Percentiles rank a stretch among this genome's conserved stretches.
phyloP scores from a whole-genome alignment of 768 basidiomycete species.

The Pleurotus djamor region DNA sequence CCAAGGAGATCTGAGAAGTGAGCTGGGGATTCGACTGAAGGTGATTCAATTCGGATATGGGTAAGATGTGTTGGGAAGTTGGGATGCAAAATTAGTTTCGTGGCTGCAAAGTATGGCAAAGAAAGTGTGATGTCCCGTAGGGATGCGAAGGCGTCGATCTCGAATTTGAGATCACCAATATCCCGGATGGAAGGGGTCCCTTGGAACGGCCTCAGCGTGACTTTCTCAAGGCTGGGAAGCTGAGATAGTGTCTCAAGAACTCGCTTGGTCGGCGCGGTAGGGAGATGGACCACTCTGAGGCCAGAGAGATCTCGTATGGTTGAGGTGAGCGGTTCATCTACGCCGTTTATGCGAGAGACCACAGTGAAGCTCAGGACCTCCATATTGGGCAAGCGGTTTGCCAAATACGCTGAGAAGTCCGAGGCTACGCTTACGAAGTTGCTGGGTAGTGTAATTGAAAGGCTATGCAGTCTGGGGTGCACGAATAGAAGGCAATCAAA shows the following conservation, averaged over 20 bases:
- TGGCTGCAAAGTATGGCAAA: conserved; percentile 36
- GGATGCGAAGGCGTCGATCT: conserved; percentile 50
- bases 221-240: conserved; percentile 34
- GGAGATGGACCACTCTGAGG: conserved; percentile 42
- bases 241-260: conserved; percentile 45
- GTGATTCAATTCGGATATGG: conserved; percentile 47
- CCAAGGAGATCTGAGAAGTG: conserved; percentile 40
- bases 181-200: conserved; percentile 36
- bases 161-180: conserved; percentile 44
- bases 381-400: conserved; percentile 49
- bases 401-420: conserved; percentile 30
- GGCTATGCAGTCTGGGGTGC: conserved; percentile 44
- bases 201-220: conserved; percentile 49
- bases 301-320: conserved; percentile 38
- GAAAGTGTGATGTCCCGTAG: conserved; percentile 52
- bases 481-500: conserved; percentile 50
- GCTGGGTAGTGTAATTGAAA: conserved; percentile 21
- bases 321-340: conserved; percentile 36
- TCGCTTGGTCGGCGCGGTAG: conserved; percentile 47
- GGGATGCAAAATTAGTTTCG: conserved; percentile 36
- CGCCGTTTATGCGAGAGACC: conserved; percentile 29
- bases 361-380: conserved; percentile 41
- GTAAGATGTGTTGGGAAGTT: conserved; percentile 49
- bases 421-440: neutral
- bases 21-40: conserved; percentile 38